Evolutionary conservation across 2,329 filamentous ascomycete genomes (phyloP).

Genomic region (Botrytis byssoidea): DNA sequence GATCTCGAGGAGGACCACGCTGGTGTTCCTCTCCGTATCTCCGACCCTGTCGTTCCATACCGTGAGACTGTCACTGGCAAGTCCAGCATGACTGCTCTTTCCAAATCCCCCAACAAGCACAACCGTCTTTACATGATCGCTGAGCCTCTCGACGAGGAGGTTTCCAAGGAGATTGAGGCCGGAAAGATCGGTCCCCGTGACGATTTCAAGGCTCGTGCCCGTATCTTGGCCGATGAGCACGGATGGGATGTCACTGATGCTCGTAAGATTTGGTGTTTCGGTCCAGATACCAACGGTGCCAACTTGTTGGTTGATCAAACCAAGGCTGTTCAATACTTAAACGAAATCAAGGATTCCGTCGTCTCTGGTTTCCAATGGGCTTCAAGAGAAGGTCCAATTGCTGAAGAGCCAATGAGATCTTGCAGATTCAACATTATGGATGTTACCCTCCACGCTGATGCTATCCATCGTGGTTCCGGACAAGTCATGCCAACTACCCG

Average conservation of each 20-base stretch:
- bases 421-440: constrained; percentile 99
- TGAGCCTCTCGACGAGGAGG: constrained; percentile 87
- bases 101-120: constrained; percentile 99
- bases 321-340: constrained; percentile 99
- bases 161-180: constrained; percentile 81
- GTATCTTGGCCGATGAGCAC: constrained; percentile 92
- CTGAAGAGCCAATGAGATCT: constrained; percentile 96
- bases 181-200: constrained; percentile 95
- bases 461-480: constrained; percentile 98
- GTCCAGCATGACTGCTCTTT: constrained; percentile 94
- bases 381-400: constrained; percentile 92
- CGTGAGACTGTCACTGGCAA: constrained; percentile 86
- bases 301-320: constrained; percentile 99
- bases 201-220: constrained; percentile 98
- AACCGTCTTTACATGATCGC: constrained; percentile 99
- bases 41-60: constrained; percentile 97
- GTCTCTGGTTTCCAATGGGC: constrained; percentile 99
- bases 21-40: constrained; percentile 95
- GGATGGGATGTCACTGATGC: constrained; percentile 99
- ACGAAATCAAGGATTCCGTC: constrained; percentile 99
- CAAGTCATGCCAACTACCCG: constrained; percentile 97
- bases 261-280: constrained; percentile 99
- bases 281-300: constrained; percentile 94
- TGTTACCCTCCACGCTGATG: constrained; percentile 99
- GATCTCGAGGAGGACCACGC: constrained; percentile 99